Percentiles rank a stretch among this genome's conserved stretches.
phyloP scores from a whole-genome alignment of 2,329 filamentous ascomycete genomes.

The Cryphonectria carpinicola region DNA sequence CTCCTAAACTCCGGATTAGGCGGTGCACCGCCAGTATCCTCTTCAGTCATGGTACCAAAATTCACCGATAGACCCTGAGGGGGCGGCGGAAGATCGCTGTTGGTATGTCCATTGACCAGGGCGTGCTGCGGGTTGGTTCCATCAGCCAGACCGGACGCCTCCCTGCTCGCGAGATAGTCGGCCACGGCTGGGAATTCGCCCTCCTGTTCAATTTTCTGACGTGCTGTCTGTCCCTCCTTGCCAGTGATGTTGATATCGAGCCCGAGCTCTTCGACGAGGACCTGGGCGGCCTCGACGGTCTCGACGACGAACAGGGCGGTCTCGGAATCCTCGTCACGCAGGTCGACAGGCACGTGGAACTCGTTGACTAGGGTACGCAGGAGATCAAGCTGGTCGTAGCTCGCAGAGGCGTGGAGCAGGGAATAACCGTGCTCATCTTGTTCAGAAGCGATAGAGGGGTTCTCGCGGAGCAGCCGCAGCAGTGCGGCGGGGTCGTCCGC shows the following conservation, averaged over 20 bases:
- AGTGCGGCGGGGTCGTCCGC: slow-evolving; percentile 80
- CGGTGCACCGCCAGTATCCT: slow-evolving; percentile 55
- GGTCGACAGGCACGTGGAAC: slow-evolving; percentile 76
- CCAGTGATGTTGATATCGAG: slow-evolving; percentile 70
- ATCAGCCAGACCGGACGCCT: slow-evolving; percentile 23
- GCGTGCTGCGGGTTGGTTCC: slow-evolving; percentile 30
- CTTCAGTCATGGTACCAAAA: slow-evolving; percentile 72
- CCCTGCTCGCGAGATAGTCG: slow-evolving; percentile 63
- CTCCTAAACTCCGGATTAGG: slow-evolving; percentile 82
- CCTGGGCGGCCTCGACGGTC: slow-evolving; percentile 74
- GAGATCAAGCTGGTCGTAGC: slow-evolving; percentile 85
- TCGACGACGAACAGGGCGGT: slow-evolving; percentile 95
- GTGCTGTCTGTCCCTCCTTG: slow-evolving; percentile 76
- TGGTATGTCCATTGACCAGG: slow-evolving; percentile 36
- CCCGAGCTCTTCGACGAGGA: slow-evolving; percentile 81
- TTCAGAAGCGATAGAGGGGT: slow-evolving; percentile 74
- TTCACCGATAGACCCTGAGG: slow-evolving; percentile 80
- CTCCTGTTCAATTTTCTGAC: slow-evolving; percentile 78
- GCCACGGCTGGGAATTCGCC: slow-evolving; percentile 77
- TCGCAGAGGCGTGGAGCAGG: slow-evolving; percentile 87
- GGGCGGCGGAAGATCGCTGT: slow-evolving; percentile 60
- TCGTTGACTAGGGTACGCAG: slow-evolving; percentile 75
- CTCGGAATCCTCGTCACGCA: slow-evolving; percentile 89
- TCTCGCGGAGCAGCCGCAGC: slow-evolving; percentile 71
- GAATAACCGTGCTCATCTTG: slow-evolving; percentile 96